Conservation (phyloP, 768 basidiomycete genomes). For the Cyclocybe aegerita region DNA sequence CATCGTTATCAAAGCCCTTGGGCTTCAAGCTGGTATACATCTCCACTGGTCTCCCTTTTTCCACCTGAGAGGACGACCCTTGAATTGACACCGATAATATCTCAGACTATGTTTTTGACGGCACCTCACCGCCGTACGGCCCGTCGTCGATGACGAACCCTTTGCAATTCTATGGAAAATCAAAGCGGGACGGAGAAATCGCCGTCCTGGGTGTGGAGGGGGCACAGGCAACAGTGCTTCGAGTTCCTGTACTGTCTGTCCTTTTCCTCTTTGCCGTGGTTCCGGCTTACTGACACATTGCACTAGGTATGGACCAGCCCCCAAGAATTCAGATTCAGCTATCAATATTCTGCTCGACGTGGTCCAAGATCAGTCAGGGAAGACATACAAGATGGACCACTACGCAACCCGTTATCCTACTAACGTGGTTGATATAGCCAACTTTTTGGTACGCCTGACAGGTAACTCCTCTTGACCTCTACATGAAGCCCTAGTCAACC, state of each 20-base stretch:
- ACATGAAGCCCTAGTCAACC: background rate
- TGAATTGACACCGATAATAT: slow-evolving; percentile 1
- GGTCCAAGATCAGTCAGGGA: slow-evolving; percentile 83
- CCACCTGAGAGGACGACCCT: background rate
- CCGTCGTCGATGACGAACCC: slow-evolving; percentile 76
- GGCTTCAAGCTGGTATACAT: slow-evolving; percentile 84
- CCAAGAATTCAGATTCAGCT: slow-evolving; percentile 84
- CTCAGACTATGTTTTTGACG: slow-evolving; percentile 94
- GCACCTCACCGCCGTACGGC: slow-evolving; percentile 86
- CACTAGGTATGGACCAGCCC: slow-evolving; percentile 80
- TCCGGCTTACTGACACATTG: slow-evolving; percentile 1
- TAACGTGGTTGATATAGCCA: slow-evolving; percentile 83
- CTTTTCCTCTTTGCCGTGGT: background rate
- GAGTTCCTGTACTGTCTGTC: slow-evolving; percentile 86
- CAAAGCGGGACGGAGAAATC: slow-evolving; percentile 86
- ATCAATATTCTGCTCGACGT: slow-evolving; percentile 88
- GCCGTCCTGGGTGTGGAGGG: slow-evolving; percentile 63
- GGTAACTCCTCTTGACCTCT: slow-evolving; percentile 38
- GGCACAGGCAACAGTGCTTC: slow-evolving; percentile 65
- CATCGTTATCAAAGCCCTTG: slow-evolving; percentile 58
- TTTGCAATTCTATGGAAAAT: slow-evolving; percentile 83
- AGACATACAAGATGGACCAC: slow-evolving; percentile 94
- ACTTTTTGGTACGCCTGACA: slow-evolving; percentile 76
- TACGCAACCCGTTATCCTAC: slow-evolving; percentile 93
- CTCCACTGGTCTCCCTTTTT: slow-evolving; percentile 64